Evolutionary conservation across 257 asterid genomes (phyloP).

Genomic region (Fraxinus cuspidata): DNA sequence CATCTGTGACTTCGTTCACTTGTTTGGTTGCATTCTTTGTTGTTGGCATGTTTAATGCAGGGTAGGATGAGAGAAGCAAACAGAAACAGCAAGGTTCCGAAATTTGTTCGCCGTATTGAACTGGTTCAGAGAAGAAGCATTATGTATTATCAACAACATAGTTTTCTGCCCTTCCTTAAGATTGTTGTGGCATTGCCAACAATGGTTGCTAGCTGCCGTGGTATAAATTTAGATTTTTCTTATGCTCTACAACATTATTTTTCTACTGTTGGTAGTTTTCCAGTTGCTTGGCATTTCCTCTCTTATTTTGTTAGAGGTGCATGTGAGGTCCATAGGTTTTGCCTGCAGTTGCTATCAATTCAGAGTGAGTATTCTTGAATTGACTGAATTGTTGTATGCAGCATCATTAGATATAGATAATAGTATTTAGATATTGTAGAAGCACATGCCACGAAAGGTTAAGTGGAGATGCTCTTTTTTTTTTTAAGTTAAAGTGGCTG

Average conservation of each 20-base stretch:
- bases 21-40: constrained; percentile 13
- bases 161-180: constrained; percentile 79
- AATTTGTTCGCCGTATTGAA: constrained; percentile 76
- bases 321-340: constrained; percentile 10
- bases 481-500: constrained; percentile 13
- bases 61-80: constrained; percentile 83
- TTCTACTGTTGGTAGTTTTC: not conserved
- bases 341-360: constrained; percentile 2
- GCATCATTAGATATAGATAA: constrained; percentile 11
- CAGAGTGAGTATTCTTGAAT: constrained; percentile 19
- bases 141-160: constrained; percentile 87
- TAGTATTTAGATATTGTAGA: constrained; percentile 7
- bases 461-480: constrained; percentile 15
- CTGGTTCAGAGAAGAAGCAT: constrained; percentile 84
- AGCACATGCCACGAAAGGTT: not conserved
- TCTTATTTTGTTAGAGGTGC: not conserved
- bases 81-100: constrained; percentile 65
- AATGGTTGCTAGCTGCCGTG: constrained; percentile 95
- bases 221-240: constrained; percentile 43
- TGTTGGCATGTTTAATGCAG: constrained; percentile 42
- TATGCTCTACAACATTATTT: constrained; percentile 2
- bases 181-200: constrained; percentile 96
- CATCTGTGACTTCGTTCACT: constrained; percentile 18
- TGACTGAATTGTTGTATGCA: constrained; percentile 9
- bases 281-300: not conserved